These are phyloP conservation scores for Haematococcus lacustris DNA, from an alignment of 139 green algal genomes.

Conservation along the genomic window DNA sequence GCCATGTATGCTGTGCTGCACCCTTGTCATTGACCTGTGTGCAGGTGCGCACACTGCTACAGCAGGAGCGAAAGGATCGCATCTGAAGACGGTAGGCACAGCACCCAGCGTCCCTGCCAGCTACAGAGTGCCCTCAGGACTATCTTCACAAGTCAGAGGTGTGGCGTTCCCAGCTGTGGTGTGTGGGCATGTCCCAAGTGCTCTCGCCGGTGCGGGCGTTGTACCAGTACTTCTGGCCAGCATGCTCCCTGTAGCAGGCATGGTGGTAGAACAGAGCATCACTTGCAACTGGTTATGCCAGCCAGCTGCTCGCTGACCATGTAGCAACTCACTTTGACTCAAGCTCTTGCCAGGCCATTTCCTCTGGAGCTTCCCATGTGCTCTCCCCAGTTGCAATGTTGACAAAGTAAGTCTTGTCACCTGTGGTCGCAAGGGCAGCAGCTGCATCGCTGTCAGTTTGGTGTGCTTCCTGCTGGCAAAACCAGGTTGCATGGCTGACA, in stretches of 20 bases:
- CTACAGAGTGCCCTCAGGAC: background rate
- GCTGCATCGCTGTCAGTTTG: background rate
- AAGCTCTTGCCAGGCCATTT: slow-evolving; percentile 19
- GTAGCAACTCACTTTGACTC: background rate
- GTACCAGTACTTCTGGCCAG: background rate
- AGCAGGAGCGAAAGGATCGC: no score
- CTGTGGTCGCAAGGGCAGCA: background rate
- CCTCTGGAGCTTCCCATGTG: slow-evolving; percentile 22
- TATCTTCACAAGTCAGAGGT: background rate
- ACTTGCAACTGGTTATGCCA: background rate
- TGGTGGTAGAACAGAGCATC: background rate
- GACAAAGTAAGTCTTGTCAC: slow-evolving; percentile 15
- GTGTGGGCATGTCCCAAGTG: background rate
- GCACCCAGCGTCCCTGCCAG: no score
- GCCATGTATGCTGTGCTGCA: no score
- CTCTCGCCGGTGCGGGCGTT: slow-evolving; percentile 1
- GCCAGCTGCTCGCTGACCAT: background rate
- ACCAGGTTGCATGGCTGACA: background rate
- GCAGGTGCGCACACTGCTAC: no score
- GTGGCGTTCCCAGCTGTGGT: background rate
- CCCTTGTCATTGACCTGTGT: no score
- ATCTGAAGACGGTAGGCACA: no score
- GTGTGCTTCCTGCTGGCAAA: background rate
- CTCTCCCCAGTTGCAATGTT: slow-evolving; percentile 24
- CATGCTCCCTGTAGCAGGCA: background rate